Evolutionary conservation across 305 asterid genomes (phyloP).

Genomic region (Fraxinus angustifolia): DNA sequence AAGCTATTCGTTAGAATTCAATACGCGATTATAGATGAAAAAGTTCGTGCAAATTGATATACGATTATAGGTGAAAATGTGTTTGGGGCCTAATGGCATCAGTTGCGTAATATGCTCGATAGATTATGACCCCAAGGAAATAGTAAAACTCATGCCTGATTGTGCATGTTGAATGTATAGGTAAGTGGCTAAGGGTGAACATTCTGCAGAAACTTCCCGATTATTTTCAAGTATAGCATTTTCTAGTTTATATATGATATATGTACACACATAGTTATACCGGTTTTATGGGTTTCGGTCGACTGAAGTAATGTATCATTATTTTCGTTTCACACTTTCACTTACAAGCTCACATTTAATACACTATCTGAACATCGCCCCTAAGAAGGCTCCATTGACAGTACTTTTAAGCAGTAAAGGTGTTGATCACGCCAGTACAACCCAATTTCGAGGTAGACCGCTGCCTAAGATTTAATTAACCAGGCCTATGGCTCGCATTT

Average conservation of each 20-base stretch:
- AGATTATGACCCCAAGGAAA: constrained; percentile 47
- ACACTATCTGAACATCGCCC: not conserved
- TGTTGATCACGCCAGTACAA: not conserved
- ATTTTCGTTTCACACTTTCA: not conserved
- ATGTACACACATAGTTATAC: too few species aligned
- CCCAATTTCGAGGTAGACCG: not conserved
- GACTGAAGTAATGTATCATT: not conserved
- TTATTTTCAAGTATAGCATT: not conserved
- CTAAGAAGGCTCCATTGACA: not conserved
- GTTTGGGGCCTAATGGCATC: constrained; percentile 32
- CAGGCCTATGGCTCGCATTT: not conserved
- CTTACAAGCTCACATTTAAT: not conserved
- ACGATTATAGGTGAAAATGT: not conserved
- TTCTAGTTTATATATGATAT: not conserved
- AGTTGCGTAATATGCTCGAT: constrained; percentile 52
- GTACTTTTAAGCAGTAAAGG: not conserved
- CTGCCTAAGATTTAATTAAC: too few species aligned
- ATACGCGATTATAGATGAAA: not conserved
- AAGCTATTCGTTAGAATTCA: not conserved
- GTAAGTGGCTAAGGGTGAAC: constrained; percentile 49
- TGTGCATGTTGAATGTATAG: constrained; percentile 57
- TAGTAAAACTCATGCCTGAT: constrained; percentile 49
- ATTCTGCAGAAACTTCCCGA: constrained; percentile 45
- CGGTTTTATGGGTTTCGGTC: not conserved
- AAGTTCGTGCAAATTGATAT: not conserved